These are phyloP conservation scores for Mycena sanguinolenta DNA, from an alignment of 768 basidiomycete genomes.

Conservation along the genomic window DNA sequence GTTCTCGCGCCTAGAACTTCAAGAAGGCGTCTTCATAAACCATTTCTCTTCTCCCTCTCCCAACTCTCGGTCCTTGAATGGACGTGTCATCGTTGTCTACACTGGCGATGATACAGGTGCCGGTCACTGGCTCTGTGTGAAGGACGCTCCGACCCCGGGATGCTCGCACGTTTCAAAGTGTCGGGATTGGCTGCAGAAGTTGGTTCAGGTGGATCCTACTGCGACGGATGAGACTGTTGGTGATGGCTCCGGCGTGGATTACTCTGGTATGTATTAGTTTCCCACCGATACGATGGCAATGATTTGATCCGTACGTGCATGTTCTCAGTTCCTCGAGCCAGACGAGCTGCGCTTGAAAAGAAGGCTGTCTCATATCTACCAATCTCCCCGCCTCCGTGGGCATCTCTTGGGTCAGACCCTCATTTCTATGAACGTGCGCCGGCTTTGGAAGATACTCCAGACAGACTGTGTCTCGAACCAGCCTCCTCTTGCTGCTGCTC, in stretches of 20 bases:
- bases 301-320: not conserved
- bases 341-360: not conserved
- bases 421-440: too few species aligned
- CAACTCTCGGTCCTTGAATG: too few species aligned
- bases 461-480: not conserved
- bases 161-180: not conserved
- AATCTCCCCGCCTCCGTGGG: not conserved
- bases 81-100: not conserved
- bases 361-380: not conserved
- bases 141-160: not conserved
- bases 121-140: not conserved
- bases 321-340: not conserved
- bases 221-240: not conserved
- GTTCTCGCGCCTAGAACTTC: not conserved
- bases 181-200: not conserved
- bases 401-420: not conserved
- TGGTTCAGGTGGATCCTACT: not conserved
- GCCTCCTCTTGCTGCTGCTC: not conserved
- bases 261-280: not conserved
- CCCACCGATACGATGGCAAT: not conserved
- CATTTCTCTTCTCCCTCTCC: too few species aligned
- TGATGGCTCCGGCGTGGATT: not conserved
- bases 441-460: not conserved
- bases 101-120: not conserved
- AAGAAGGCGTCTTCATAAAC: not conserved